Base-by-base conservation (phyloP, 2,329 filamentous ascomycete genomes). In the Beauveria medogensis region DNA sequence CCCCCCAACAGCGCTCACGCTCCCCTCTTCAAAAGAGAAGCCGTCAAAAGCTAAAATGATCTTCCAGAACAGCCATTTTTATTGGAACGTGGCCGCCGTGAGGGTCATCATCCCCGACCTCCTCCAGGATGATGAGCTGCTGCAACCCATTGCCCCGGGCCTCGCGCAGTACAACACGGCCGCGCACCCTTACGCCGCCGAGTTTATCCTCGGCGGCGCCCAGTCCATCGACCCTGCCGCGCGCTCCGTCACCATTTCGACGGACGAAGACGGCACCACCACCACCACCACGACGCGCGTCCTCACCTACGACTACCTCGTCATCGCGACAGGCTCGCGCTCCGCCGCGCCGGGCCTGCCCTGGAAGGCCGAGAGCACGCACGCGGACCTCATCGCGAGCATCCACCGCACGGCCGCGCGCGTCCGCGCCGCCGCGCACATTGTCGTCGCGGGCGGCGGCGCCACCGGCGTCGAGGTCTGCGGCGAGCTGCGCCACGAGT, bases 401-500 rank as follows among this genome's bases (percentile, higher is more conserved):
- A 70, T 85, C n/a, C 71, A 75, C 57, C 53, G 65, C 16, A 77
- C 76, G 2, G 72, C 75, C 47, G 70, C 73, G 9, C 71, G 72
- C 55, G 74, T 84, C 60, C 65, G 67, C 43, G 70, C 71, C 2
- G 82, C 83, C 4, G 72, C 72, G 63, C 78, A 80, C 69, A 78
- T 85, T 66, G 75, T 84, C 61, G 72, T 86, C n/a, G 82, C 76
- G 3, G 83, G 83, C 55, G 82, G 77, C 1, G 83, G 83, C 44
- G 65, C 78, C 52, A 85, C 83, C 2, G 83, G 83, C 59, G 75
- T 82, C 59, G 83, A 86, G 71, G 69, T 77, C 5, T 79, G 80
- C 2, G 81, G 77, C 46, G 83, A 86, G 73, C 75, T 86, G 28
- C 77, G 74, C 53, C 78, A 74, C 69, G 79, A 78, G 64, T 84